phyloP scores from a whole-genome alignment of 1,284 basidiomycete genomes.

The Leucoagaricus sp. region DNA sequence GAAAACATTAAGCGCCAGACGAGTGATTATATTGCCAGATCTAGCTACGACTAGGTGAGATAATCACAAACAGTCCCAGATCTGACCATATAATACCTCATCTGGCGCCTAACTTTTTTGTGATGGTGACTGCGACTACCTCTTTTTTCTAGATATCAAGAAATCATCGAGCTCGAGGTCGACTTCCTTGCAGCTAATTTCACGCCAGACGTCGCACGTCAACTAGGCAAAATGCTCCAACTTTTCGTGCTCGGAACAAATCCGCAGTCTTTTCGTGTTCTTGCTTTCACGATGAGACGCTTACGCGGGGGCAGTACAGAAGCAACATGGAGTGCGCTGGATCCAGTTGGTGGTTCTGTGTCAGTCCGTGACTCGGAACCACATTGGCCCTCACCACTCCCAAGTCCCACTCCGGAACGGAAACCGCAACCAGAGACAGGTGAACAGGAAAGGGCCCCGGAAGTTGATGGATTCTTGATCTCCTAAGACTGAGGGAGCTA shows the following conservation, averaged over 20 bases:
- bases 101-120: no score
- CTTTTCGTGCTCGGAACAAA: neutral
- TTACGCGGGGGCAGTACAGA: neutral
- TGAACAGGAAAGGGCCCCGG: no score
- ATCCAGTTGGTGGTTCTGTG: neutral
- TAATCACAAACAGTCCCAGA: no score
- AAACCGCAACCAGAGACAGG: no score
- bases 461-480: no score
- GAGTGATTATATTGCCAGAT: no score
- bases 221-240: conserved; percentile 1
- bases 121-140: neutral
- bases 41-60: no score
- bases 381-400: no score
- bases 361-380: neutral
- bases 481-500: no score
- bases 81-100: no score
- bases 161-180: conserved; percentile 3
- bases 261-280: neutral
- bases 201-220: neutral
- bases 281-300: neutral
- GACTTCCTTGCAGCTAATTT: conserved; percentile 1
- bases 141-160: conserved; percentile 1
- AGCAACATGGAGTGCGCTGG: neutral
- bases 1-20: no score
- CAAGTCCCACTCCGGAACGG: no score